Percentiles rank a stretch among this genome's conserved stretches.
Evolutionary conservation across 2,329 filamentous ascomycete genomes (phyloP).

Genomic region (Talaromyces amestolkiae): DNA sequence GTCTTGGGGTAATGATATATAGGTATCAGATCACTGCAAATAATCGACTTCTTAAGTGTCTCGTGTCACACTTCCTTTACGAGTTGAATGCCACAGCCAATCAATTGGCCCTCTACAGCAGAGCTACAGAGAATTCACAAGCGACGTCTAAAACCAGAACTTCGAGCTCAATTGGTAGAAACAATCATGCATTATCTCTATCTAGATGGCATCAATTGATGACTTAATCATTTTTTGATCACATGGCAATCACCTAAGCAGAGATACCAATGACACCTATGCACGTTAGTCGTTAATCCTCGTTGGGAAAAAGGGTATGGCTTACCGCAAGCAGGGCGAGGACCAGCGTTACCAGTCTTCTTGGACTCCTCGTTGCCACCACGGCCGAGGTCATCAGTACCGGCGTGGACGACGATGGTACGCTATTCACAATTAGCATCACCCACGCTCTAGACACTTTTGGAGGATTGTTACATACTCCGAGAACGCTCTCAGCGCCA

Average conservation of each 20-base stretch:
- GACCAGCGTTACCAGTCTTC: constrained; percentile 96
- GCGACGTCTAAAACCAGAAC: not conserved
- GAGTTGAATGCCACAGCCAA: not conserved
- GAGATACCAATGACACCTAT: constrained; percentile 88
- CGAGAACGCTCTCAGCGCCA: constrained; percentile 89
- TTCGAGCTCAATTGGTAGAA: constrained; percentile 1
- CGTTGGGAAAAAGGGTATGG: constrained; percentile 18
- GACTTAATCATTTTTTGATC: not conserved
- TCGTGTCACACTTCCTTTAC: not conserved
- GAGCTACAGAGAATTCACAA: not conserved
- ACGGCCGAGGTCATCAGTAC: constrained; percentile 95
- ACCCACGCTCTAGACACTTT: not conserved
- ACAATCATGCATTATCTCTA: constrained; percentile 7
- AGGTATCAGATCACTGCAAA: not conserved
- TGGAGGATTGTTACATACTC: constrained; percentile 58
- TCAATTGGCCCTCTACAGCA: not conserved
- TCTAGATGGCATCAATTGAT: constrained; percentile 15
- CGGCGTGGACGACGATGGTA: constrained; percentile 89
- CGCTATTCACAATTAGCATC: constrained; percentile 54
- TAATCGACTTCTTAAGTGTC: not conserved
- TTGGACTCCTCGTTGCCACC: constrained; percentile 90
- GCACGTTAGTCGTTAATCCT: not conserved
- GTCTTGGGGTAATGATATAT: not conserved
- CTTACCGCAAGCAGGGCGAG: constrained; percentile 89
- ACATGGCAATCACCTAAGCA: constrained; percentile 52